Evolutionary conservation across 192 early-diverging fungal genomes (phyloP).

Genomic region (Gamsiella multidivaricata): DNA sequence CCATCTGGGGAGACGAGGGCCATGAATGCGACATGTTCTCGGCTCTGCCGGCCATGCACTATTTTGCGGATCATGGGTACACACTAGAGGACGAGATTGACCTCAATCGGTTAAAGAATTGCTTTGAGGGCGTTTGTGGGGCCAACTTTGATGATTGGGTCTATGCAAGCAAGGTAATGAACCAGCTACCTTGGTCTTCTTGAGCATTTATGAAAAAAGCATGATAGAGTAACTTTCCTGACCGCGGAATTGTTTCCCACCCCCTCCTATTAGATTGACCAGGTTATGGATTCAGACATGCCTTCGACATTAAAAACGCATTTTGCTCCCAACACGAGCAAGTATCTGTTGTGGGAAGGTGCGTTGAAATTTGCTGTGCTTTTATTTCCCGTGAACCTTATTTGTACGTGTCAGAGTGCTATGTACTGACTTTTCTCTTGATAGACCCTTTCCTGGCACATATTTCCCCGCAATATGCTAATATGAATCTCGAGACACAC

Average conservation of each 20-base stretch:
- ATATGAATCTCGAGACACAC: slow-evolving; percentile 74
- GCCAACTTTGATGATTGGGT: slow-evolving; percentile 84
- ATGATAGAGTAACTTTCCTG: too few relatives aligned
- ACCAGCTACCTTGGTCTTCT: background rate
- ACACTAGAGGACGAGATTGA: slow-evolving; percentile 72
- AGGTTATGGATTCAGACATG: slow-evolving; percentile 58
- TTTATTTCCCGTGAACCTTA: background rate
- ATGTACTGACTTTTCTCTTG: background rate
- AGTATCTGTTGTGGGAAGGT: slow-evolving; percentile 91
- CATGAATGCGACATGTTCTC: slow-evolving; percentile 92
- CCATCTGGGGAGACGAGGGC: slow-evolving; percentile 92
- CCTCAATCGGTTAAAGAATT: slow-evolving; percentile 61
- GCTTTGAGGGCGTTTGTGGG: slow-evolving; percentile 83
- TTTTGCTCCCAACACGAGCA: slow-evolving; percentile 79
- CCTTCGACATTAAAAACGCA: slow-evolving; percentile 62
- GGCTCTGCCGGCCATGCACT: slow-evolving; percentile 79
- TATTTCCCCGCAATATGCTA: slow-evolving; percentile 81
- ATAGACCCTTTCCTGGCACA: slow-evolving; percentile 79
- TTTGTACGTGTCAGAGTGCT: background rate
- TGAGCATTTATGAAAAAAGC: too few relatives aligned
- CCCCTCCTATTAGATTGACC: slow-evolving; percentile 59
- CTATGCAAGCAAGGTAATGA: slow-evolving; percentile 65
- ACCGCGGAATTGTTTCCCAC: background rate
- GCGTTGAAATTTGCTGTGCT: slow-evolving; percentile 8
- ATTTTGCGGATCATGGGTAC: slow-evolving; percentile 83